phyloP scores from a whole-genome alignment of 371 early-diverging fungal species.

The Mucor mucedo region DNA sequence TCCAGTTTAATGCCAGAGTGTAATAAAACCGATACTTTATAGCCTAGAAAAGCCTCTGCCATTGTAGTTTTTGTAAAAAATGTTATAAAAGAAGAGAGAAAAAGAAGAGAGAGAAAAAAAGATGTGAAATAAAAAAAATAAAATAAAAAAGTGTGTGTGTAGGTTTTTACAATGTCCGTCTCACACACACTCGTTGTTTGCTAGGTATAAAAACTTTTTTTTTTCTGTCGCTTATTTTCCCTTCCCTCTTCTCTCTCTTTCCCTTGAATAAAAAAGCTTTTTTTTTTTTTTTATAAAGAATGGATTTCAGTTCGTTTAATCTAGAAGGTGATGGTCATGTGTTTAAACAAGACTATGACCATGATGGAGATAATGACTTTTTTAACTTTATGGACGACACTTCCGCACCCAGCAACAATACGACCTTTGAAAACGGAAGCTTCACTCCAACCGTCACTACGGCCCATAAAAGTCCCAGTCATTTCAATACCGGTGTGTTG shows the following conservation, averaged over 20 bases:
- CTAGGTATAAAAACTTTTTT: no score
- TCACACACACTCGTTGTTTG: no score
- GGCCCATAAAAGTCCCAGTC: constrained; percentile 46
- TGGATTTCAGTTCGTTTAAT: constrained; percentile 37
- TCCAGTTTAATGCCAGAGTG: constrained; percentile 53
- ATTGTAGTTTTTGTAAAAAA: constrained; percentile 25
- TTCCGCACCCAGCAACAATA: not conserved
- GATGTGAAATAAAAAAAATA: no score
- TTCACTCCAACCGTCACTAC: constrained; percentile 18
- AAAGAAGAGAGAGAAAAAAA: no score
- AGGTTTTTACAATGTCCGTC: not conserved
- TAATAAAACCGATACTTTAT: constrained; percentile 51
- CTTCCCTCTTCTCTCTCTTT: no score
- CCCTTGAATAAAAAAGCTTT: constrained; percentile 2
- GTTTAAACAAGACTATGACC: constrained; percentile 25
- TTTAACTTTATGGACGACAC: constrained; percentile 33
- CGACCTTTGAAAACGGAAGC: not conserved
- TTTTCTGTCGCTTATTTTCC: no score
- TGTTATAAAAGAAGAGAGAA: not conserved
- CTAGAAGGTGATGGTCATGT: constrained; percentile 25
- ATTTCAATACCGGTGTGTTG: constrained; percentile 42
- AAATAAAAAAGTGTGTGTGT: not conserved
- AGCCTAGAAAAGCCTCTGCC: constrained; percentile 65
- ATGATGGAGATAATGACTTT: constrained; percentile 25
- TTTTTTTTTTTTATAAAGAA: constrained; percentile 5